A percentile compares a stretch with the other conserved stretches of the same genome.
Evolutionary conservation across 257 asterid genomes (phyloP).

Genomic region (Solanum microdontum): DNA sequence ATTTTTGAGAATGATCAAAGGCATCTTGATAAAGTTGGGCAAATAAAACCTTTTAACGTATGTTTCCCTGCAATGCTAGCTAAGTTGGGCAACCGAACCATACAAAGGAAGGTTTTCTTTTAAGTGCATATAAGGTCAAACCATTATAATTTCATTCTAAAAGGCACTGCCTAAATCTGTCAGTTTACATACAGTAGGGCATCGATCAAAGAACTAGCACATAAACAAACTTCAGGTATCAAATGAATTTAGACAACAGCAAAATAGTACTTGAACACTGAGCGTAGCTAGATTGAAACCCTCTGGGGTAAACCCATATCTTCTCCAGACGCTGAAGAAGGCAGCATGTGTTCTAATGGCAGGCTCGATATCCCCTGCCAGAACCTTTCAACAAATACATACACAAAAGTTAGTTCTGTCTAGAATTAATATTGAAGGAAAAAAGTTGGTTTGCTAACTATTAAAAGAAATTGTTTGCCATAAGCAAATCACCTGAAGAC

Average conservation of each 20-base stretch:
- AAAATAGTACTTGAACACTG: conserved; percentile 60
- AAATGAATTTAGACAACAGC: conserved; percentile 6
- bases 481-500: conserved; percentile 69
- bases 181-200: not conserved
- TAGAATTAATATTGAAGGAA: not conserved
- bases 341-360: conserved; percentile 93
- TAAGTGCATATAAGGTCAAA: not conserved
- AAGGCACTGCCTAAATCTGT: not conserved
- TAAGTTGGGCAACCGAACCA: not conserved
- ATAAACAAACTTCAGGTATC: not conserved
- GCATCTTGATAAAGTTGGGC: not conserved
- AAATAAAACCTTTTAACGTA: not conserved
- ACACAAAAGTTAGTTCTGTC: conserved; percentile 12
- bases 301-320: conserved; percentile 96
- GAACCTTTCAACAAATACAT: conserved; percentile 53
- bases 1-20: not conserved
- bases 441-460: not conserved
- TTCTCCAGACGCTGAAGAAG: conserved; percentile 93
- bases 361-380: conserved; percentile 96
- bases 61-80: not conserved
- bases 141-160: not conserved
- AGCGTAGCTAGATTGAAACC: conserved; percentile 93
- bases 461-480: not conserved
- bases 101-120: not conserved
- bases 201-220: not conserved